Base-by-base conservation (phyloP, 176 grass and related monocot genomes). In the Calamus simplicifolius region DNA sequence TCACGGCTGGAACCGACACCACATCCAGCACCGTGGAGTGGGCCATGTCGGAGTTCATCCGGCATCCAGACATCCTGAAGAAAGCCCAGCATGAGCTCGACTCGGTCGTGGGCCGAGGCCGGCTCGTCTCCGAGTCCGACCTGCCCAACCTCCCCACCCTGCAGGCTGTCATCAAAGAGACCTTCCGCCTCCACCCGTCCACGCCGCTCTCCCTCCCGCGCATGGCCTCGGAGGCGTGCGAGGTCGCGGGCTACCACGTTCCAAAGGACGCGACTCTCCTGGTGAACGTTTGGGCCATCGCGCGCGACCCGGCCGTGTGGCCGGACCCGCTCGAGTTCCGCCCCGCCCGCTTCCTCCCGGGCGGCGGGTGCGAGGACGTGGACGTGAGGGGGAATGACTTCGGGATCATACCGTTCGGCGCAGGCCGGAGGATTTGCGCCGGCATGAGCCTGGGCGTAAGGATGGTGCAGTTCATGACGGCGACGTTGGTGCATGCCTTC, bases 271-370 rank as follows among this genome's bases (percentile, higher is more conserved):
- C 83, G 0, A 73, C 70, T 16, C 53, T 92, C 0, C n/a, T 92
- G 0, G 76, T 92, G 29, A 92, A 92, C 7, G 66, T 92, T 6
- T 92, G 88, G 88, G 88, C 76, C 27, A 92, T 92, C 1, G 72
- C 78, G 12, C 77, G 81, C 2, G 88, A 92, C 52, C 79, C 76
- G 1, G 25, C 29, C 2, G 25, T 57, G 4, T 92, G 83, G 83
- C 69, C 62, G 0, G 63, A 86, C 17, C 79, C 88, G 4, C 54
- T 80, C 0, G 63, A 69, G 69, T 92, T 61, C 56, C 62, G 57
- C 0, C 88, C 83, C 0, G 27, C 27, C 0, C 38, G 86, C 16
- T 89, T 89, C 71, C 69, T 89, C 18, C 78, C 74, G 0, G 86
- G 78, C 0, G 81, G 78, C 0, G 26, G 64, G 0, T 81, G 81